These are phyloP conservation scores for Saccharomycopsis sp. DNA, from an alignment of 805 yeast species.

Conservation along the genomic window DNA sequence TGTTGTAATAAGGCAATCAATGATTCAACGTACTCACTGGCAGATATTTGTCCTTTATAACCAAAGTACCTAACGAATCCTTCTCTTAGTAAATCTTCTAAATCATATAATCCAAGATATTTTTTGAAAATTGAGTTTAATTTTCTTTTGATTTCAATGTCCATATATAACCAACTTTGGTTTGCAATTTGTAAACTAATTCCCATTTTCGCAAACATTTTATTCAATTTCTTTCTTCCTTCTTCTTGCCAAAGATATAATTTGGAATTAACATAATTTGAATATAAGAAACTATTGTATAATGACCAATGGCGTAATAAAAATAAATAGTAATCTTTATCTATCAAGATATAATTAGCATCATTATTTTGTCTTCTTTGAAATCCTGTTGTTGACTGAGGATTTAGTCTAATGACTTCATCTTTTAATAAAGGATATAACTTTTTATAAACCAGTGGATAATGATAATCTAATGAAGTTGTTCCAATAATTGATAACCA, in stretches of 20 bases:
- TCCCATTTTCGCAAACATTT: slow-evolving; percentile 95
- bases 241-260: slow-evolving; percentile 83
- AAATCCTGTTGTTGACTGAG: slow-evolving; percentile 20
- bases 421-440: slow-evolving; percentile 68
- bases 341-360: slow-evolving; percentile 46
- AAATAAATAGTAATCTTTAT: slow-evolving; percentile 78
- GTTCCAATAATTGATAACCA: slow-evolving; percentile 91
- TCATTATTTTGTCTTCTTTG: slow-evolving; percentile 25
- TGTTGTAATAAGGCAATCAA: slow-evolving; percentile 71
- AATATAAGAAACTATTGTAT: slow-evolving; percentile 82
- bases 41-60: slow-evolving; percentile 75
- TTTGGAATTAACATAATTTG: slow-evolving; percentile 85
- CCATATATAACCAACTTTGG: slow-evolving; percentile 89
- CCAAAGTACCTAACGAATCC: slow-evolving; percentile 88
- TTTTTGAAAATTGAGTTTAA: slow-evolving; percentile 58
- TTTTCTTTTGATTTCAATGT: slow-evolving; percentile 63
- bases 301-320: slow-evolving; percentile 87
- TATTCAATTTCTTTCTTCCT: slow-evolving; percentile 77
- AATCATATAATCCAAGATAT: slow-evolving; percentile 64
- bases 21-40: slow-evolving; percentile 89
- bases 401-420: slow-evolving; percentile 67
- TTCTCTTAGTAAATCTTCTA: slow-evolving; percentile 72
- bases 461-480: slow-evolving; percentile 62
- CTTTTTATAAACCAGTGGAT: slow-evolving; percentile 64
- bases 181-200: slow-evolving; percentile 79